These are phyloP conservation scores for Firmiana major DNA, from an alignment of 345 rosid species.

Conservation along the genomic window DNA sequence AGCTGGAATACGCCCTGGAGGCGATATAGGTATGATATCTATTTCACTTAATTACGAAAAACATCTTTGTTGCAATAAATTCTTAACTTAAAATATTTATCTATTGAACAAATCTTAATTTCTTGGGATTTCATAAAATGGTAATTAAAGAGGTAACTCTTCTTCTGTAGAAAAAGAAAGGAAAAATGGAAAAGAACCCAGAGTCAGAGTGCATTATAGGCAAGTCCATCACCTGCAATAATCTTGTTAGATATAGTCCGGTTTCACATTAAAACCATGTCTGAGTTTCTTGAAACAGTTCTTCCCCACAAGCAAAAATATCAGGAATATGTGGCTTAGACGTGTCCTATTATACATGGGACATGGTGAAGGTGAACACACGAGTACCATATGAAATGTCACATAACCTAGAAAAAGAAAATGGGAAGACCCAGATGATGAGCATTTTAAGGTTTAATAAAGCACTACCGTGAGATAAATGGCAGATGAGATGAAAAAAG, in stretches of 20 bases:
- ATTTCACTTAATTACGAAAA: too few species aligned
- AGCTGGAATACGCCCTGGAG: too few species aligned
- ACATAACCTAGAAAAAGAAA: not conserved
- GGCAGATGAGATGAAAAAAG: constrained; percentile 41
- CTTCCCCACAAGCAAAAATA: constrained; percentile 8
- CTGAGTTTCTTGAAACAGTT: too few species aligned
- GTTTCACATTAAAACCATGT: too few species aligned
- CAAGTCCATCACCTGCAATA: not conserved
- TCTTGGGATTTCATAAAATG: too few species aligned
- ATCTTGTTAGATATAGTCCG: too few species aligned
- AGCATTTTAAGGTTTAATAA: not conserved
- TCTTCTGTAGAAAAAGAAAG: not conserved
- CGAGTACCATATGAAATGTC: not conserved
- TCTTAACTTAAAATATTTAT: too few species aligned
- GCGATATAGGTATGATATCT: too few species aligned
- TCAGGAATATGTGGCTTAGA: constrained; percentile 7
- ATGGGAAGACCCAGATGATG: too few species aligned
- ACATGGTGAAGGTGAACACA: not conserved
- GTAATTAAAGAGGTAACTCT: not conserved
- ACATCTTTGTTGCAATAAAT: too few species aligned
- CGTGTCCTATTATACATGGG: constrained; percentile 15
- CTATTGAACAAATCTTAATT: too few species aligned
- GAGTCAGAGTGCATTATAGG: not conserved
- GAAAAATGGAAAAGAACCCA: not conserved
- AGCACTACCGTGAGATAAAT: constrained; percentile 40